Evolutionary conservation across 257 asterid species (phyloP), one percentile per base, ranked within the genome.

Genomic region (Dorcoceras hygrometricum): DNA sequence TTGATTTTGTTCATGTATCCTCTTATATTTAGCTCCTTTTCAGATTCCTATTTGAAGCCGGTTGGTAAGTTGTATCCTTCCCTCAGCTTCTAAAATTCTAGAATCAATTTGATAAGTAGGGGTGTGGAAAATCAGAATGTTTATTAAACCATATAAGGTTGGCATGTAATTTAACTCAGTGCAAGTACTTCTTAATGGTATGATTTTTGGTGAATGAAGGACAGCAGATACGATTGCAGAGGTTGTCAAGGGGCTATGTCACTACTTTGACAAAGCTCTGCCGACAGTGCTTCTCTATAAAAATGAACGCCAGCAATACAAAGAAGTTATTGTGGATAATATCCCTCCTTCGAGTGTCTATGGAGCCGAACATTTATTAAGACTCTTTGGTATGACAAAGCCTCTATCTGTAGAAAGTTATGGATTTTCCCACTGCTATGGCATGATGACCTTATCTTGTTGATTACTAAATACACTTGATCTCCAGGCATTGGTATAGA

Each of bases 291-390:
- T 89, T 59, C 89, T 89, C n/a, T 89, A 89, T 79, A 78, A 79
- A 68, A 80, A 83, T 14, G 96, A 89, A 74, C 86, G 86, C 2
- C 84, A 75, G 46, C 95, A 89, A 66, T 83, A 79, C 70, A 66
- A 72, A 74, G 82, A 75, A 71, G 68, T 65, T 22, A 72, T 80
- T 63, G 48, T 74, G 27, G 82, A 83, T 19, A 63, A 75, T n/a
- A 36, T 70, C 60, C n/a, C 84, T 63, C 95, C 95, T 22, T 82
- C 95, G 1, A 24, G 64, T 22, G 79, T 89, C 23, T 89, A 87
- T 70, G 96, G 96, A 68, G 95, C 96, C 19, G 95, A 85, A 73
- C 96, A 89, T 76, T 77, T 89, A 26, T 67, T 89, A 59, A 80
- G 96, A 72, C 90, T 89, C 54, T 87, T 89, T 48, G 96, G 95